Evolutionary conservation across 208 protist genomes (phyloP).

Genomic region (Vickermania ingenoplastis): DNA sequence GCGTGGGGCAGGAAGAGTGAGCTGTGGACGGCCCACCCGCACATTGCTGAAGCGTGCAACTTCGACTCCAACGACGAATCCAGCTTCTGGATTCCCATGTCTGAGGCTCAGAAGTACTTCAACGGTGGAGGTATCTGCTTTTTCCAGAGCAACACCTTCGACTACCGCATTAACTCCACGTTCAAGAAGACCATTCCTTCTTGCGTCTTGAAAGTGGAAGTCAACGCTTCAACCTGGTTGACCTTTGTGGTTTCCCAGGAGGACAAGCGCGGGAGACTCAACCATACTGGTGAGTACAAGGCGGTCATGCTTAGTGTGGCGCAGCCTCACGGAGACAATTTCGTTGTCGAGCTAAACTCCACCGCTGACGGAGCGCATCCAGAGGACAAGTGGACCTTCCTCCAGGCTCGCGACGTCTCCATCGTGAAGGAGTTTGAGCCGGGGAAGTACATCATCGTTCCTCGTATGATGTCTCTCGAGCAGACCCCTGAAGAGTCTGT

Average conservation of each 20-base stretch:
- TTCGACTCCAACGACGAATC: conserved; percentile 44
- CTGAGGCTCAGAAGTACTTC: conserved; percentile 70
- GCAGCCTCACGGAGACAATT: conserved; percentile 35
- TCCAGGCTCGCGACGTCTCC: conserved; percentile 68
- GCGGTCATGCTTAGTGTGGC: conserved; percentile 79
- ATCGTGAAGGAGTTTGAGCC: conserved; percentile 59
- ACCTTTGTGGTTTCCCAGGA: conserved; percentile 68
- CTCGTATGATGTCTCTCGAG: conserved; percentile 40
- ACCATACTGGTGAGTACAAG: conserved; percentile 36
- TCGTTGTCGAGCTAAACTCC: conserved; percentile 68
- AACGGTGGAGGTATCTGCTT: conserved; percentile 80
- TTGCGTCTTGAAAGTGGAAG: conserved; percentile 55
- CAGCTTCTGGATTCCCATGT: conserved; percentile 82
- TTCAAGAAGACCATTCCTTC: conserved; percentile 61
- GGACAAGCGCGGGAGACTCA: conserved; percentile 41
- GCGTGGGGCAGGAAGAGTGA: conserved; percentile 61
- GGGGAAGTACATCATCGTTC: conserved; percentile 62
- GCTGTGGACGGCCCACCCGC: conserved; percentile 65
- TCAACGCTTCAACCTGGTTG: conserved; percentile 49
- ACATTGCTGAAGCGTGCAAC: conserved; percentile 52
- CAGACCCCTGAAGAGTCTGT: conserved; percentile 16
- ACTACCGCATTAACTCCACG: conserved; percentile 67
- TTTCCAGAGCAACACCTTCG: conserved; percentile 37
- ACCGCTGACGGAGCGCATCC: conserved; percentile 50
- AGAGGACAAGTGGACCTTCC: conserved; percentile 69